Base-by-base conservation (phyloP, 2,329 filamentous ascomycete genomes). In the Nemania sp. region DNA sequence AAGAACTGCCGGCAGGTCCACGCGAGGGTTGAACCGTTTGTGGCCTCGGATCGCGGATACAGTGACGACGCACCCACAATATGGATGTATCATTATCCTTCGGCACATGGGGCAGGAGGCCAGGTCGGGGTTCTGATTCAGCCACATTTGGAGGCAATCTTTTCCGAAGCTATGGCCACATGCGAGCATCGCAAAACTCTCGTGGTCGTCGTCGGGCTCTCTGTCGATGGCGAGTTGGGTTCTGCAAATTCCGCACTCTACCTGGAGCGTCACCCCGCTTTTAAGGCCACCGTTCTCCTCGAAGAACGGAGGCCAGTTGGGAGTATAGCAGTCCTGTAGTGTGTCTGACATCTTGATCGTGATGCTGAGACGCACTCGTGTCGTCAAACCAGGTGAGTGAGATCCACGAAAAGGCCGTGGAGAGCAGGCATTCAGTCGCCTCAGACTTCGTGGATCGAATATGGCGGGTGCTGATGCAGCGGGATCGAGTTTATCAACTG, bases 111-210 rank as follows among this genome's bases (percentile, higher is more conserved):
- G 63, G 43, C 63, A 64, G n/a, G 11, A 54, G 1, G 21, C n/a
- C 1, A 1, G 17, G 11, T 18, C 11, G 15, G 6, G 5, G n/a
- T n/a, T n/a, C 1, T 17, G 15, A 11, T 5, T 1, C 3, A 61
- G 35, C 60, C 60, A 63, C 1, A 15, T 2, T 11, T 13, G 2
- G 3, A 47, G 7, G 4, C n/a, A n/a, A n/a, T n/a, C n/a, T n/a
- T n/a, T n/a, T n/a, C 63, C 60, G n/a, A 61, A 65, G 1, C 57
- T 9, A 10, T 65, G 63, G 2, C 60, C 60, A n/a, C 63, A 65
- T 0, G 60, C 54, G 2, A 65, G 40, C 42, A 60, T 25, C 1
- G 57, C 6, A 9, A 58, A 63, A 1, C 20, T 2, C 39, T 63
- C 60, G 35, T 43, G 29, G 12, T 51, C 7, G 1, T 12, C 1